Conservation (phyloP, 2,329 filamentous ascomycete genomes). For the Cordyceps fumosorosea region DNA sequence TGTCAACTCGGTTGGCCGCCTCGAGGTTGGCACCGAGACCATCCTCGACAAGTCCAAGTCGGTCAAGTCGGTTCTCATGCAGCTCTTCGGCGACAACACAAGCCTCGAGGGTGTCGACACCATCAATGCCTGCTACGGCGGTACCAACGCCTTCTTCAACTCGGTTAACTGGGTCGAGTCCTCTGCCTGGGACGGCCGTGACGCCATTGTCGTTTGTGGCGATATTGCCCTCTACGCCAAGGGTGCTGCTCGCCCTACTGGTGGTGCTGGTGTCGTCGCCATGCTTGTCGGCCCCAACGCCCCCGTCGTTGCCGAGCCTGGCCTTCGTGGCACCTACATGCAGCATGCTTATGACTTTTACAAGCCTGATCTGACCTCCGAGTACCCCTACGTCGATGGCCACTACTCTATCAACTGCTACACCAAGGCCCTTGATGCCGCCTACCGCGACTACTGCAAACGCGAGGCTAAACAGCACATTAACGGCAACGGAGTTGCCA, state of each 20-base stretch:
- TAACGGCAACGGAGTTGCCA: slow-evolving; percentile 42
- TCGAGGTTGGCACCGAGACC: slow-evolving; percentile 83
- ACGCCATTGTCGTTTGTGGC: slow-evolving; percentile 72
- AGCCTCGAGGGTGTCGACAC: slow-evolving; percentile 80
- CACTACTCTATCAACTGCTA: slow-evolving; percentile 81
- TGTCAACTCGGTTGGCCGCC: slow-evolving; percentile 66
- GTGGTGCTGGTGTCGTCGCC: slow-evolving; percentile 72
- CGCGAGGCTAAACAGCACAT: slow-evolving; percentile 53
- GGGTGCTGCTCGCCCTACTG: slow-evolving; percentile 73
- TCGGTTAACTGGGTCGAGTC: slow-evolving; percentile 80
- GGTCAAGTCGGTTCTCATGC: slow-evolving; percentile 83
- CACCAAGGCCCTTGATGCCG: slow-evolving; percentile 69
- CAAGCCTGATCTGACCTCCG: slow-evolving; percentile 82
- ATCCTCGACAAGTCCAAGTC: slow-evolving; percentile 87
- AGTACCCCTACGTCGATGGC: slow-evolving; percentile 80
- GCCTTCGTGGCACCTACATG: slow-evolving; percentile 74
- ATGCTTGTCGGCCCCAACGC: slow-evolving; percentile 74
- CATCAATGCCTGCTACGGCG: slow-evolving; percentile 80
- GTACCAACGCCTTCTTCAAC: slow-evolving; percentile 81
- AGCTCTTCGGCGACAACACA: slow-evolving; percentile 77
- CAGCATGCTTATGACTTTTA: slow-evolving; percentile 84
- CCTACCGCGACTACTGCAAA: slow-evolving; percentile 74
- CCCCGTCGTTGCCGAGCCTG: slow-evolving; percentile 69
- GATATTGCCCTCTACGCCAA: slow-evolving; percentile 84
- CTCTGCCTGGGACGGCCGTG: slow-evolving; percentile 77